Percentiles rank a stretch among this genome's conserved stretches.
phyloP scores from a whole-genome alignment of 805 yeast genomes.

The Pichia membranifaciens region DNA sequence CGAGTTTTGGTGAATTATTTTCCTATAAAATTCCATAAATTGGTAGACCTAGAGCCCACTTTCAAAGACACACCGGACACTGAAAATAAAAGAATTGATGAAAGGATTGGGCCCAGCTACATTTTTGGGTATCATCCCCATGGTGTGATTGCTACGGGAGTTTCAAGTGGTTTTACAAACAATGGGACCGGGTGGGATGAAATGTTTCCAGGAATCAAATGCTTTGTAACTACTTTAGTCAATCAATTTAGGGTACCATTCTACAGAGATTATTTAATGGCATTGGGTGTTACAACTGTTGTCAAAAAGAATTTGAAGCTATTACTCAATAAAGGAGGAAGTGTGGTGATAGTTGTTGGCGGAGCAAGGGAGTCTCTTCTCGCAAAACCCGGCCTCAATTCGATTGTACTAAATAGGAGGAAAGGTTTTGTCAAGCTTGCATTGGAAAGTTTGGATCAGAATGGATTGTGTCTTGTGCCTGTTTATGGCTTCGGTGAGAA shows the following conservation, averaged over 20 bases:
- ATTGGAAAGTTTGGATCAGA: slow-evolving; percentile 41
- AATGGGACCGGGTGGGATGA: slow-evolving; percentile 38
- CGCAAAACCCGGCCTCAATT: slow-evolving; percentile 55
- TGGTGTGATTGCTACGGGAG: slow-evolving; percentile 91
- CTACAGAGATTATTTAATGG: slow-evolving; percentile 76
- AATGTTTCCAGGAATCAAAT: slow-evolving; percentile 72
- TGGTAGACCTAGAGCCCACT: slow-evolving; percentile 72
- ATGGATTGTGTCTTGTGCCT: slow-evolving; percentile 56
- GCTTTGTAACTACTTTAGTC: slow-evolving; percentile 71
- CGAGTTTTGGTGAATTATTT: slow-evolving; percentile 68
- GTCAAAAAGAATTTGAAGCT: slow-evolving; percentile 64
- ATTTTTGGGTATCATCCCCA: slow-evolving; percentile 95
- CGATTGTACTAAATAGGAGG: slow-evolving; percentile 68
- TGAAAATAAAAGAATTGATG: slow-evolving; percentile 6
- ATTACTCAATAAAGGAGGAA: slow-evolving; percentile 56
- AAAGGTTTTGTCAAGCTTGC: slow-evolving; percentile 90
- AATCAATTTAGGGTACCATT: slow-evolving; percentile 82
- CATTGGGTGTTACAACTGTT: slow-evolving; percentile 82
- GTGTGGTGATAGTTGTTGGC: slow-evolving; percentile 87
- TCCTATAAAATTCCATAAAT: slow-evolving; percentile 68
- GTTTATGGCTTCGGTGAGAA: slow-evolving; percentile 90
- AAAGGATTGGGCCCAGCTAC: slow-evolving; percentile 63
- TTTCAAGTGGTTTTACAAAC: slow-evolving; percentile 22
- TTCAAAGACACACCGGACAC: slow-evolving; percentile 35
- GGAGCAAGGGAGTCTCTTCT: slow-evolving; percentile 89